Evolutionary conservation across 1,139 yeast species (phyloP).

Genomic region (Kazachstania sp.): DNA sequence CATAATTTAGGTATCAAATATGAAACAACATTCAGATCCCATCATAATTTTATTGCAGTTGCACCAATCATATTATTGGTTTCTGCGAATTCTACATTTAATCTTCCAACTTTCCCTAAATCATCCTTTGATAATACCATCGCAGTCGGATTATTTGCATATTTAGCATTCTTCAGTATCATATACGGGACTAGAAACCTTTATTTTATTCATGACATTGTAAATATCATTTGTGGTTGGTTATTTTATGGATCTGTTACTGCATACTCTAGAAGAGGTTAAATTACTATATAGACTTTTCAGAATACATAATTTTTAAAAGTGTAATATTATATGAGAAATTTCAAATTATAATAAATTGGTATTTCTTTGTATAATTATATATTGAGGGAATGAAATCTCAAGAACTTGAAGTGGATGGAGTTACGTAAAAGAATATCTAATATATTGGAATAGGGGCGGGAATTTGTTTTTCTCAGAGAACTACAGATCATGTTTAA

Average conservation of each 20-base stretch:
- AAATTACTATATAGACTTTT: not conserved
- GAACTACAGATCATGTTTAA: not conserved
- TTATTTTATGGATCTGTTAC: slow-evolving; percentile 24
- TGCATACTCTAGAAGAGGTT: not conserved
- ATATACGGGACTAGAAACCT: slow-evolving; percentile 62
- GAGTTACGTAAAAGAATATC: not conserved
- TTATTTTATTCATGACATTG: slow-evolving; percentile 61
- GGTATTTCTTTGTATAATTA: not conserved
- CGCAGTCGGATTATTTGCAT: slow-evolving; percentile 33
- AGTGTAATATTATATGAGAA: not conserved
- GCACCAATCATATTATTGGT: slow-evolving; percentile 51
- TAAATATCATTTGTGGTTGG: slow-evolving; percentile 49
- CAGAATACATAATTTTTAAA: not conserved
- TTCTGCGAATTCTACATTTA: slow-evolving; percentile 35
- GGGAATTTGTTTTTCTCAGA: not conserved
- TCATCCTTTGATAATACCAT: slow-evolving; percentile 25
- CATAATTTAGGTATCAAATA: slow-evolving; percentile 62
- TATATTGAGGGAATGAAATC: not conserved
- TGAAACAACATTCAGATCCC: slow-evolving; percentile 70
- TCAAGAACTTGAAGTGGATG: not conserved
- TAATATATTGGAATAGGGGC: not conserved
- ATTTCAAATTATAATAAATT: too few species aligned
- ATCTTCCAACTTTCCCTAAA: slow-evolving; percentile 14
- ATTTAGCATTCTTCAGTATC: slow-evolving; percentile 46
- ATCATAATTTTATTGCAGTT: slow-evolving; percentile 61